Conservation (phyloP, 495 filamentous ascomycete species). For the Tuber brumale region DNA sequence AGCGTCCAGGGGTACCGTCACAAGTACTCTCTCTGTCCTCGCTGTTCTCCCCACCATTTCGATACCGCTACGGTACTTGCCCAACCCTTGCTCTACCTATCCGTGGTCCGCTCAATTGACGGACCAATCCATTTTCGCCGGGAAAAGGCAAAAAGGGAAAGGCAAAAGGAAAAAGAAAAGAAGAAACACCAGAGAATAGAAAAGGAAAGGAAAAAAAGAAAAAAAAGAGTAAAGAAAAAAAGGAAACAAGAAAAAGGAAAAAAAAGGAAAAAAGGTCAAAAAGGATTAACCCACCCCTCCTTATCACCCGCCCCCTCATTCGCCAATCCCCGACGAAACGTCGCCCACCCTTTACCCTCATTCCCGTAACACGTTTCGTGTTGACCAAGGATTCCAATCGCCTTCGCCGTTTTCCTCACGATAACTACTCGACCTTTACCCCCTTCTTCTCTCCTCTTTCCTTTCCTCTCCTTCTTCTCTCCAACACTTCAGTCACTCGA, state of each 20-base stretch:
- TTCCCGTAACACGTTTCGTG: constrained; percentile 38
- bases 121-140: background rate
- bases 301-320: constrained; percentile 2
- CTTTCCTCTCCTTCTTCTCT: constrained; percentile 13
- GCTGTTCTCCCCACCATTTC: constrained; percentile 1
- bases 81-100: background rate
- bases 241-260: background rate
- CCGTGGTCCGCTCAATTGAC: background rate
- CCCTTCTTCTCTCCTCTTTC: constrained; percentile 21
- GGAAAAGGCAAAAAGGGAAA: constrained; percentile 6
- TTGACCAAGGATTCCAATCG: constrained; percentile 14
- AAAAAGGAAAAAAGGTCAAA: background rate
- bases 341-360: constrained; percentile 23
- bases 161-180: background rate
- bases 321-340: constrained; percentile 25
- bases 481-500: constrained; percentile 11
- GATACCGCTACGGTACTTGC: constrained; percentile 2
- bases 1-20: background rate
- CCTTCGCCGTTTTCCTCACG: constrained; percentile 21
- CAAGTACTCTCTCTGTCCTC: background rate
- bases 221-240: background rate
- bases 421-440: constrained; percentile 10
- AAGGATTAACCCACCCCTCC: background rate
- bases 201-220: background rate
- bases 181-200: background rate